These are phyloP conservation scores for Stephanodiscus minutulus DNA, from an alignment of 108 stramenopile genomes.

Conservation along the genomic window DNA sequence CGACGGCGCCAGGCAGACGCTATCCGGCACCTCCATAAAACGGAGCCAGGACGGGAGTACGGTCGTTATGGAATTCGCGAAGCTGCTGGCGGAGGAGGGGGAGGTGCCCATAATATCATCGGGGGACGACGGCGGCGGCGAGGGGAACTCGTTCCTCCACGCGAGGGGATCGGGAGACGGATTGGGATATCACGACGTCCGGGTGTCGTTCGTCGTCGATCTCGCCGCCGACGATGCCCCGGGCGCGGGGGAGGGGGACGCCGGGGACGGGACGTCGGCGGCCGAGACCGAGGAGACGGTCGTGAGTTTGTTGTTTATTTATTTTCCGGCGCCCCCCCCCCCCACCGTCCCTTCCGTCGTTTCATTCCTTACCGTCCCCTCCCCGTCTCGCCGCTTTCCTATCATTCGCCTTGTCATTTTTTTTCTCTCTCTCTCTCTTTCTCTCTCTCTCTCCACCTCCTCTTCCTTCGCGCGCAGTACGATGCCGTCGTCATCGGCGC, in stretches of 20 bases:
- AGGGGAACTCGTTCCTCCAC: too few relatives aligned
- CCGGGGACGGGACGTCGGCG: too few relatives aligned
- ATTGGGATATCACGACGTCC: slow-evolving; percentile 32
- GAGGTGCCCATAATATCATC: slow-evolving; percentile 45
- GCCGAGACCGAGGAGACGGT: neutral
- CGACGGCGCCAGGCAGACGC: slow-evolving; percentile 51
- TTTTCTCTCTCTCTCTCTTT: neutral
- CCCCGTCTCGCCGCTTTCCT: neutral
- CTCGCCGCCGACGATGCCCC: neutral
- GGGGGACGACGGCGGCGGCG: slow-evolving; percentile 30
- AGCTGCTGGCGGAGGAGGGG: slow-evolving; percentile 54
- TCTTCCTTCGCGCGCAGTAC: neutral
- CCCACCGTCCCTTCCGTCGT: too few relatives aligned
- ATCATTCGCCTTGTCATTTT: neutral
- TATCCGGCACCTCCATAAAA: slow-evolving; percentile 50
- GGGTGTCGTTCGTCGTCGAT: slow-evolving; percentile 13
- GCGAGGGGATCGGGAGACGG: slow-evolving; percentile 49
- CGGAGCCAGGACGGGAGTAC: slow-evolving; percentile 37
- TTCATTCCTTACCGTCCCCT: neutral
- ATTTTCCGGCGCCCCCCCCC: too few relatives aligned
- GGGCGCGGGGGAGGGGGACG: too few relatives aligned
- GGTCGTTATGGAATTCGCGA: slow-evolving; percentile 54
- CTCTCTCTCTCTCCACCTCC: neutral
- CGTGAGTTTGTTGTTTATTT: neutral
- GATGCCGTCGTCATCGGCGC: slow-evolving; percentile 17